Percentiles rank a stretch among this genome's conserved stretches.
Conservation (phyloP, 306 rosid species). For the Cucumis melo region DNA sequence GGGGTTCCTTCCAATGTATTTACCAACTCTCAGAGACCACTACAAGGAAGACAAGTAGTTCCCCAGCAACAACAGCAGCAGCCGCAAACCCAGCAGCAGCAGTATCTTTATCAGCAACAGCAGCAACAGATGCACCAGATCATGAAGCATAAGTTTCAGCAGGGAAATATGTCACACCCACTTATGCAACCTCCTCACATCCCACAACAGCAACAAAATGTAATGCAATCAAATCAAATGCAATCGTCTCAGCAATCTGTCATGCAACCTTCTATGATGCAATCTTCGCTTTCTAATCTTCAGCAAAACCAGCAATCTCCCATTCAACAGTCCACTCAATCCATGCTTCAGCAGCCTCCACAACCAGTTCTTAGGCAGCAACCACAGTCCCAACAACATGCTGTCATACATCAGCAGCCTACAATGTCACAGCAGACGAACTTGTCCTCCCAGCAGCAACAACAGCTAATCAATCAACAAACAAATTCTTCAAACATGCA, state of each 20-base stretch:
- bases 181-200: constrained; percentile 45
- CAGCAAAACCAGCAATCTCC: constrained; percentile 64
- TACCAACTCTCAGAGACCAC: constrained; percentile 59
- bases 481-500: constrained; percentile 50
- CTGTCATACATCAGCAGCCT: constrained; percentile 59
- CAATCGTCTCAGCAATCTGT: constrained; percentile 72
- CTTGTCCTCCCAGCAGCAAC: constrained; percentile 51
- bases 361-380: constrained; percentile 72
- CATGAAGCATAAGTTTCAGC: constrained; percentile 42
- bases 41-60: constrained; percentile 67
- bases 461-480: constrained; percentile 51
- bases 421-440: constrained; percentile 44
- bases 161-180: constrained; percentile 30
- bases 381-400: constrained; percentile 55
- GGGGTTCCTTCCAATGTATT: constrained; percentile 50
- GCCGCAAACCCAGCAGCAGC: constrained; percentile 37
- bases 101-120: constrained; percentile 38
- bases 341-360: constrained; percentile 70
- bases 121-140: constrained; percentile 46
- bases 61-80: constrained; percentile 48
- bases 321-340: constrained; percentile 53
- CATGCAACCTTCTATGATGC: constrained; percentile 51
- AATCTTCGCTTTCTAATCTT: constrained; percentile 49
- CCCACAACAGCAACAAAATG: constrained; percentile 47
- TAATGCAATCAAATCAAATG: constrained; percentile 55